These are phyloP conservation scores for Fusarium tjaetaba DNA, from an alignment of 2,329 filamentous ascomycete genomes.

Conservation along the genomic window DNA sequence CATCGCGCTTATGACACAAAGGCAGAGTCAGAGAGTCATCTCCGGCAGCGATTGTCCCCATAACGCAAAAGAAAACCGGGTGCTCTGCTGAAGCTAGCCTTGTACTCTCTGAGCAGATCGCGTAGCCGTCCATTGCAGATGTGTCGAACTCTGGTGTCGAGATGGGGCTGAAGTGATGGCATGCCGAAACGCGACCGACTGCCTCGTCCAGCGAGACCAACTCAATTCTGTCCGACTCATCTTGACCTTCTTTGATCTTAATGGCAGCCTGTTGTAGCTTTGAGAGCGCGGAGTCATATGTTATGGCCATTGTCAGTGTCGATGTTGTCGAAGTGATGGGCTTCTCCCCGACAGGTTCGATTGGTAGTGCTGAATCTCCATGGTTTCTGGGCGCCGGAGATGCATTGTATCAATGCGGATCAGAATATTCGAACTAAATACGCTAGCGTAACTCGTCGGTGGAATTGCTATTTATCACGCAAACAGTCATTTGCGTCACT, in stretches of 20 bases:
- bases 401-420: background rate
- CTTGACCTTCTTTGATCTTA: background rate
- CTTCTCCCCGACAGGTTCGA: background rate
- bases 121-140: background rate
- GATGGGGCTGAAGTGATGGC: background rate
- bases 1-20: rapidly evolving
- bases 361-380: background rate
- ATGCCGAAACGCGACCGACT: background rate
- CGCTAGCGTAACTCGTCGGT: background rate
- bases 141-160: background rate
- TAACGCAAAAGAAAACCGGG: background rate
- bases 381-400: background rate
- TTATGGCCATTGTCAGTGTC: background rate
- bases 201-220: background rate
- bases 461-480: background rate
- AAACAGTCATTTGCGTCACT: background rate
- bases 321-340: background rate
- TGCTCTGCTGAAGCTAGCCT: background rate
- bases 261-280: too few relatives aligned
- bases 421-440: background rate
- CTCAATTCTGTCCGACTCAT: background rate
- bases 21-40: background rate
- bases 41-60: background rate
- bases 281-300: background rate
- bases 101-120: background rate